Percentiles rank a stretch among this genome's conserved stretches.
Conservation (phyloP, 2,329 filamentous ascomycete species). For the Epicoccum nigrum region DNA sequence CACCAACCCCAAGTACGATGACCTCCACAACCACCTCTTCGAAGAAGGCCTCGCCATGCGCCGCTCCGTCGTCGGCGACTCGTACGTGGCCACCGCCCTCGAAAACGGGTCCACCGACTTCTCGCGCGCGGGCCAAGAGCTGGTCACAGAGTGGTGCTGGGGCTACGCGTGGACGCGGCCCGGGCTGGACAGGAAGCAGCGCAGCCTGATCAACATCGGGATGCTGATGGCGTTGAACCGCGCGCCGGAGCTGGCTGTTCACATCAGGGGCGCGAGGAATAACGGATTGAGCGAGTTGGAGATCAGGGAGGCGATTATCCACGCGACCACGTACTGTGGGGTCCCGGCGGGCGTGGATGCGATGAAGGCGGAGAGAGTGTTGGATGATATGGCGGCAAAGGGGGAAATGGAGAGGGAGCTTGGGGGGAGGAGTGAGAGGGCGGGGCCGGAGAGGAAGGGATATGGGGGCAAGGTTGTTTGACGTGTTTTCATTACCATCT, state of each 20-base stretch:
- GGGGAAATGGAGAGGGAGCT: slow-evolving; percentile 47
- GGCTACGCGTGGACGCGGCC: slow-evolving; percentile 68
- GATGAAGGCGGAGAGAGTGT: slow-evolving; percentile 58
- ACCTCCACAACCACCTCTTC: slow-evolving; percentile 62
- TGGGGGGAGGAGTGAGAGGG: slow-evolving; percentile 38
- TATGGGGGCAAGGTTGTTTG: too few relatives aligned
- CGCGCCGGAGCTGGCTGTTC: slow-evolving; percentile 64
- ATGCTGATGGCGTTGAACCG: slow-evolving; percentile 69
- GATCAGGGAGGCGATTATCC: slow-evolving; percentile 64
- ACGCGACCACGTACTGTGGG: slow-evolving; percentile 60
- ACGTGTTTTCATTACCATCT: too few relatives aligned
- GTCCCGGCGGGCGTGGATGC: slow-evolving; percentile 62
- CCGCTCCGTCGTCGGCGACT: slow-evolving; percentile 64
- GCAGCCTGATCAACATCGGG: slow-evolving; percentile 67
- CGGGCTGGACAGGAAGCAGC: slow-evolving; percentile 65
- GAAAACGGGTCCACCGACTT: slow-evolving; percentile 65
- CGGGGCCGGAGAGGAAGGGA: slow-evolving; percentile 14
- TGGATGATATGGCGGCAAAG: slow-evolving; percentile 59
- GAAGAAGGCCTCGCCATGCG: slow-evolving; percentile 66
- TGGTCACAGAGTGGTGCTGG: slow-evolving; percentile 70
- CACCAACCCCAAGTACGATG: slow-evolving; percentile 50
- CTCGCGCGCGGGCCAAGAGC: slow-evolving; percentile 64
- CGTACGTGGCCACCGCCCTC: slow-evolving; percentile 65
- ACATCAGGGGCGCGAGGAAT: slow-evolving; percentile 67
- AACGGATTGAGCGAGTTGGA: slow-evolving; percentile 68